Conservation (phyloP, 768 basidiomycete genomes). For the Tulasnella sp. region DNA sequence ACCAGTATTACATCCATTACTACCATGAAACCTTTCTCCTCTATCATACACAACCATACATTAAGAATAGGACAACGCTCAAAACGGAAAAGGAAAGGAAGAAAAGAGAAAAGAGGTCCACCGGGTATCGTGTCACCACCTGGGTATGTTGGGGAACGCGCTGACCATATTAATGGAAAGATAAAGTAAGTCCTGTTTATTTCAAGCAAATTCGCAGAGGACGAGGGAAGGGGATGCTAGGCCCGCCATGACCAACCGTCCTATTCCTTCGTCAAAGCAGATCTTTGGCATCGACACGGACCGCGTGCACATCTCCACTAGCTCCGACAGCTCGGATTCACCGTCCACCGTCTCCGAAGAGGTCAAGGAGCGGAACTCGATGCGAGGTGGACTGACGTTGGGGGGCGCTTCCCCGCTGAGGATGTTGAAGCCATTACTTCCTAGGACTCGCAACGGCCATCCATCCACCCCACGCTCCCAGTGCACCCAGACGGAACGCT, state of each 20-base stretch:
- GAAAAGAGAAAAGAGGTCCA: too few relatives aligned
- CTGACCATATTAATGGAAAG: too few relatives aligned
- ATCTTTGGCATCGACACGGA: constrained; percentile 8
- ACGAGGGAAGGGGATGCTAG: background rate
- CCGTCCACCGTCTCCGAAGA: background rate
- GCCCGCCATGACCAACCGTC: constrained; percentile 9
- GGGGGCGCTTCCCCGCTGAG: background rate
- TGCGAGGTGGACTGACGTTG: background rate
- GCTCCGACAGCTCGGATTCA: constrained; percentile 2
- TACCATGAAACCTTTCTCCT: too few relatives aligned
- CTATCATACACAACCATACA: too few relatives aligned
- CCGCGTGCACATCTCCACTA: constrained; percentile 4
- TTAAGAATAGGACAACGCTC: too few relatives aligned
- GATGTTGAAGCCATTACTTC: background rate
- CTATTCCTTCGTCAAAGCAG: constrained; percentile 9
- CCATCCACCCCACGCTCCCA: constrained; percentile 10
- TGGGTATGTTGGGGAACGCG: too few relatives aligned
- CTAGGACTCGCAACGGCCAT: constrained; percentile 6
- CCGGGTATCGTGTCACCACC: too few relatives aligned
- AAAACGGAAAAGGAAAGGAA: too few relatives aligned
- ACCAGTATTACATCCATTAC: too few relatives aligned
- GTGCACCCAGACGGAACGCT: constrained; percentile 14
- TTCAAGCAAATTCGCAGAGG: constrained; percentile 12
- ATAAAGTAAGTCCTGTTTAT: too few relatives aligned
- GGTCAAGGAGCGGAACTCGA: background rate